A percentile compares a stretch with the other conserved stretches of the same genome.
Conservation (phyloP, 768 basidiomycete genomes). For the Amylocystis lapponica region DNA sequence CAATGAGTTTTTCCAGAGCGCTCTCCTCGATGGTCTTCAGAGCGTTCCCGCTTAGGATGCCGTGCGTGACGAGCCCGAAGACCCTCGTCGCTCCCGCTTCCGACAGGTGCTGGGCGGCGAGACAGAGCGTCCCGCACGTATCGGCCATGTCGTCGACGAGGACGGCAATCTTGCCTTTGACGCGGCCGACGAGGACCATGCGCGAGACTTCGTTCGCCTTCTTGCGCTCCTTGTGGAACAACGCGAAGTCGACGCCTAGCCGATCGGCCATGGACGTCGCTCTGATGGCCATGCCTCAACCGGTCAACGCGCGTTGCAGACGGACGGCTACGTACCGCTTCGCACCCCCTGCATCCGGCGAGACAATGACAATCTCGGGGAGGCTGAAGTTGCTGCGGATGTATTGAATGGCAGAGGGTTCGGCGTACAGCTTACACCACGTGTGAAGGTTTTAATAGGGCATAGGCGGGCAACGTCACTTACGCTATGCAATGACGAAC, state of each 20-base stretch:
- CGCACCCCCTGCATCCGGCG: conserved; percentile 96
- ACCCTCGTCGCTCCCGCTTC: conserved; percentile 86
- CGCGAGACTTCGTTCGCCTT: conserved; percentile 93
- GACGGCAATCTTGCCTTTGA: conserved; percentile 88
- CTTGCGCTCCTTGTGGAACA: conserved; percentile 99
- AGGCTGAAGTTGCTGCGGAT: conserved; percentile 89
- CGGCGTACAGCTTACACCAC: conserved; percentile 73
- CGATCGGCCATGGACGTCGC: conserved; percentile 97
- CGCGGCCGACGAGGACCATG: conserved; percentile 94
- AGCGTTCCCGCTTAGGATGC: conserved; percentile 89
- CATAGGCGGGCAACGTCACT: conserved; percentile 26
- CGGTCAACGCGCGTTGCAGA: neutral
- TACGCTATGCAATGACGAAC: conserved; percentile 33
- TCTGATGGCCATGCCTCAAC: conserved; percentile 35
- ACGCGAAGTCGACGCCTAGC: conserved; percentile 93
- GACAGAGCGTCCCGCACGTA: conserved; percentile 89
- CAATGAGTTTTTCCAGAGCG: conserved; percentile 87
- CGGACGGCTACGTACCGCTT: conserved; percentile 63
- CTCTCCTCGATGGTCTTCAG: conserved; percentile 67
- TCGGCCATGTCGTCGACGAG: conserved; percentile 99
- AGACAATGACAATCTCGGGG: conserved; percentile 87
- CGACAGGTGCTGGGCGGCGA: conserved; percentile 83
- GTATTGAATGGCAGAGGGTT: conserved; percentile 91
- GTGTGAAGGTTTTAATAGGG: conserved; percentile 12
- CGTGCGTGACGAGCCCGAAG: conserved; percentile 93